Conservation (phyloP, 2,329 filamentous ascomycete species). For the Hypoxylon sp. region DNA sequence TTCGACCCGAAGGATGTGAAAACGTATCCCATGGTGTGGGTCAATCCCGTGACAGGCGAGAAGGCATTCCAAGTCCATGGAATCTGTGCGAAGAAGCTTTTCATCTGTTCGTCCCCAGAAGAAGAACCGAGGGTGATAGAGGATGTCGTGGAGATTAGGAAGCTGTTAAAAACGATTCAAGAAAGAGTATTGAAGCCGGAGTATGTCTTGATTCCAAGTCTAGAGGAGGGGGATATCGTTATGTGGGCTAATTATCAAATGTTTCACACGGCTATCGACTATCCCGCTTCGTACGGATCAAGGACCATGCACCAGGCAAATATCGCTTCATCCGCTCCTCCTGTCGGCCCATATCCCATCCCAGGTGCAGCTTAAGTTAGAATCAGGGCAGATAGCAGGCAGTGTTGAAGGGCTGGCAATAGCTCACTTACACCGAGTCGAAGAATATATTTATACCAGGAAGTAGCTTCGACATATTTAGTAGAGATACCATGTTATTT, state of each 20-base stretch:
- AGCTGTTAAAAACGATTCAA: slow-evolving; percentile 57
- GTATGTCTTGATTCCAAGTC: slow-evolving; percentile 58
- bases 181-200: slow-evolving; percentile 60
- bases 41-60: slow-evolving; percentile 60
- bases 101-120: slow-evolving; percentile 54
- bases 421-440: not conserved
- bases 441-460: not conserved
- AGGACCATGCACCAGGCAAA: slow-evolving; percentile 65
- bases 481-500: not conserved
- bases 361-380: slow-evolving; percentile 28
- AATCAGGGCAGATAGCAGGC: not conserved
- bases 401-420: not conserved
- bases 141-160: slow-evolving; percentile 57
- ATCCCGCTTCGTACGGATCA: slow-evolving; percentile 57
- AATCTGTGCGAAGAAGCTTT: slow-evolving; percentile 58
- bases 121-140: slow-evolving; percentile 57
- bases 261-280: slow-evolving; percentile 62
- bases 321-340: slow-evolving; percentile 54
- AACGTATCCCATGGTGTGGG: slow-evolving; percentile 63
- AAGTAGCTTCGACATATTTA: not conserved
- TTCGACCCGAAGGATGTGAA: slow-evolving; percentile 58
- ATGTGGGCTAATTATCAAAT: slow-evolving; percentile 62
- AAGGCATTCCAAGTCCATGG: slow-evolving; percentile 62
- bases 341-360: slow-evolving; percentile 44
- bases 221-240: slow-evolving; percentile 62